phyloP scores from a whole-genome alignment of 2,329 filamentous ascomycete genomes.

The Colletotrichum sp. region DNA sequence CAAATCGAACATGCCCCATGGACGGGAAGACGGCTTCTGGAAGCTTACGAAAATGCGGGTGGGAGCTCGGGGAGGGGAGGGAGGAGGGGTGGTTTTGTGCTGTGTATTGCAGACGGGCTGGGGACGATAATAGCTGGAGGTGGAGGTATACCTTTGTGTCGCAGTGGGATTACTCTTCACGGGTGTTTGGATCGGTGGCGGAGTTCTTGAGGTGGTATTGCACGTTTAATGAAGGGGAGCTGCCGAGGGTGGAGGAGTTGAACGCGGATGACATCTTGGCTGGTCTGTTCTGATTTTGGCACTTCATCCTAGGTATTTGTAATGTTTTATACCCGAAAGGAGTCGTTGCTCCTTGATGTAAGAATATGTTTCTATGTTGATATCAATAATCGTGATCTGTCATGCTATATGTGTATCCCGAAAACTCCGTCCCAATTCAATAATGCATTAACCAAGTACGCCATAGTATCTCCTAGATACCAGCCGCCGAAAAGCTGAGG shows the following conservation, averaged over 20 bases:
- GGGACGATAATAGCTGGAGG: background rate
- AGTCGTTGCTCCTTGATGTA: background rate
- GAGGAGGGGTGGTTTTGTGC: background rate
- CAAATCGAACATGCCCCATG: too few species aligned
- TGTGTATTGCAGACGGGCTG: background rate
- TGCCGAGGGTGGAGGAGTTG: background rate
- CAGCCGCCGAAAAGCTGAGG: slow-evolving; percentile 79
- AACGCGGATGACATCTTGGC: background rate
- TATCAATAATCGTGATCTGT: background rate
- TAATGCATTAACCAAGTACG: background rate
- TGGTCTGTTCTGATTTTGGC: background rate
- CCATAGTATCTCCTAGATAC: slow-evolving; percentile 36
- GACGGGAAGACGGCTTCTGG: too few species aligned
- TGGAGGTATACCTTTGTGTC: background rate
- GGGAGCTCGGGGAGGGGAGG: background rate
- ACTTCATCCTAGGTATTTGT: background rate
- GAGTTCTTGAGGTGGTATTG: background rate
- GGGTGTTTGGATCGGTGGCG: background rate
- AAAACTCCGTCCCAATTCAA: background rate
- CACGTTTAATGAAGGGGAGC: background rate
- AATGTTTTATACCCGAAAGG: background rate
- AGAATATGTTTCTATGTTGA: background rate
- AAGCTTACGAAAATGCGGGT: too few species aligned
- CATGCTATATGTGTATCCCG: background rate
- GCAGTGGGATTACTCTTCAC: background rate